phyloP scores from a whole-genome alignment of 164 flowering plant genomes.

The Malania oleifera region DNA sequence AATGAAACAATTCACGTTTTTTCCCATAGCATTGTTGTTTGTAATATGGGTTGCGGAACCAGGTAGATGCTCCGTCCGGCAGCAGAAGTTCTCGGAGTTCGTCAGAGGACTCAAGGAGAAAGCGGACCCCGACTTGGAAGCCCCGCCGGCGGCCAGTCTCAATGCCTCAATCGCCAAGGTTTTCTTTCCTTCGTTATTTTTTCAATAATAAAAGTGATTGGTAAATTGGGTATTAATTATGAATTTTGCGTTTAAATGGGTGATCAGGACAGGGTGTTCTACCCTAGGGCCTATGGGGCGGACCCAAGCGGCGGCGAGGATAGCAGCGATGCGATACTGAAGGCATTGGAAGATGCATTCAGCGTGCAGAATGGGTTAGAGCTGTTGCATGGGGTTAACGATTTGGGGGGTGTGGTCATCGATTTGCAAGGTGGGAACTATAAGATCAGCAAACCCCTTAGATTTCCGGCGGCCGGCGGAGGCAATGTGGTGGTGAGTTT shows the following conservation, averaged over 20 bases:
- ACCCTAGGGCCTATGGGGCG: background rate
- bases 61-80: constrained; percentile 10
- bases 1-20: no score
- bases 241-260: no score
- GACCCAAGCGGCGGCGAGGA: background rate
- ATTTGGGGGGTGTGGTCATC: background rate
- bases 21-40: constrained; percentile 5
- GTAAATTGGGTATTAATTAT: no score
- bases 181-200: background rate
- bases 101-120: constrained; percentile 10
- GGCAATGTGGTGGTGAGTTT: background rate
- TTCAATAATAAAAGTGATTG: no score
- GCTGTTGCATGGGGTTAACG: background rate
- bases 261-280: background rate
- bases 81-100: constrained; percentile 14
- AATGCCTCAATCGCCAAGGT: no score
- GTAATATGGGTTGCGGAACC: no score
- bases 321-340: background rate
- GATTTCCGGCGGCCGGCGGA: background rate
- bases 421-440: background rate
- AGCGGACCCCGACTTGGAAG: background rate
- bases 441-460: background rate
- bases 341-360: background rate
- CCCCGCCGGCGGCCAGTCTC: background rate
- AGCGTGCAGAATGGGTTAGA: background rate